Conservation (phyloP, 164 flowering plant genomes). For the Paratinospora sagittata region DNA sequence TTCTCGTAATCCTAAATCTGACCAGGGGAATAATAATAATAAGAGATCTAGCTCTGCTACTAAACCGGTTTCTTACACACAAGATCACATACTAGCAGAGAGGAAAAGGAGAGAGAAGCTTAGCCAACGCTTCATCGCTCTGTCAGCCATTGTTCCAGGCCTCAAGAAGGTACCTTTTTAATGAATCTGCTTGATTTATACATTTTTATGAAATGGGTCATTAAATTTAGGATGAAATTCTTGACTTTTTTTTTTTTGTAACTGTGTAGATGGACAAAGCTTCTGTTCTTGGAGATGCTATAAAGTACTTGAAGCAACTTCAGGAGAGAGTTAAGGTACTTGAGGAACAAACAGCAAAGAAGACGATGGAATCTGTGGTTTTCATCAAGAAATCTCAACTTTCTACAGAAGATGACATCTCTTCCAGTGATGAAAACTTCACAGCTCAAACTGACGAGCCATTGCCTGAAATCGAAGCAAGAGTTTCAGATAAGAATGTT, state of each 20-base stretch:
- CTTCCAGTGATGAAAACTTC: slow-evolving; percentile 34
- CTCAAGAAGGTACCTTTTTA: slow-evolving; percentile 54
- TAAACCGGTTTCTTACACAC: slow-evolving; percentile 26
- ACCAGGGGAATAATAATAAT: slow-evolving; percentile 27
- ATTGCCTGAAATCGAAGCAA: slow-evolving; percentile 80
- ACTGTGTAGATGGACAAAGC: slow-evolving; percentile 79
- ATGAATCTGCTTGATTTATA: background rate
- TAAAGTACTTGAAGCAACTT: slow-evolving; percentile 76
- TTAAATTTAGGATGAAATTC: too few relatives aligned
- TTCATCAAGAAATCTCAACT: slow-evolving; percentile 56
- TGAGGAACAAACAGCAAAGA: slow-evolving; percentile 64
- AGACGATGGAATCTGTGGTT: slow-evolving; percentile 56
- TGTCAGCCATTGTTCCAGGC: slow-evolving; percentile 74
- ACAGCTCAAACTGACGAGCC: slow-evolving; percentile 26
- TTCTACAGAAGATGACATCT: slow-evolving; percentile 30
- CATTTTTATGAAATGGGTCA: background rate
- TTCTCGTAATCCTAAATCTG: slow-evolving; percentile 18
- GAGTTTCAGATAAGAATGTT: slow-evolving; percentile 57
- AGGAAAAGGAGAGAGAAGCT: slow-evolving; percentile 76
- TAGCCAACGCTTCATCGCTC: slow-evolving; percentile 62
- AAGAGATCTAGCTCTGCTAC: slow-evolving; percentile 27
- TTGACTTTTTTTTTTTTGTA: background rate
- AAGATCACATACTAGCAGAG: slow-evolving; percentile 71
- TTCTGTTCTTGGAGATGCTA: slow-evolving; percentile 83
- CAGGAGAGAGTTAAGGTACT: slow-evolving; percentile 69